These are phyloP conservation scores for Diaporthe ilicicola DNA, from an alignment of 2,329 filamentous ascomycete species.

Conservation along the genomic window DNA sequence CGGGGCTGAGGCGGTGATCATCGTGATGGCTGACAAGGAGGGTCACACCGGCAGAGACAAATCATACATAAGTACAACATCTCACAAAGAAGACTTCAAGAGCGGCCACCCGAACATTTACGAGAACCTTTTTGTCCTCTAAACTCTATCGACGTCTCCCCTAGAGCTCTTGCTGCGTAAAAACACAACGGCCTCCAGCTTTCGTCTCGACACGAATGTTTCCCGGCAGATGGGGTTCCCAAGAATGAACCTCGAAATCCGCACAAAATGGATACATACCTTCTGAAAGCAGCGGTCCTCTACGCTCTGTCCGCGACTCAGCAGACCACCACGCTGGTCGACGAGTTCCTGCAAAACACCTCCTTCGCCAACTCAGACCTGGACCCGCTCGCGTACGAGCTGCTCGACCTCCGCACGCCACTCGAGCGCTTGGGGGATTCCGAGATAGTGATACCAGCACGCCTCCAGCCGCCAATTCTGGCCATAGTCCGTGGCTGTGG, in stretches of 20 bases:
- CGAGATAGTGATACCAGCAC: slow-evolving; percentile 25
- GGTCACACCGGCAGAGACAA: slow-evolving; percentile 16
- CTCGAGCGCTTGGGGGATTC: slow-evolving; percentile 29
- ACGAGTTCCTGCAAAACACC: slow-evolving; percentile 22
- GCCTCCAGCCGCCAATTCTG: slow-evolving; percentile 21
- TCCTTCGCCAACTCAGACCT: slow-evolving; percentile 10
- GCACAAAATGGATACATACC: slow-evolving; percentile 22
- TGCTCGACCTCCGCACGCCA: slow-evolving; percentile 25
- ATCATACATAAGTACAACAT: slow-evolving; percentile 20
- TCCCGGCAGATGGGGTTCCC: not conserved
- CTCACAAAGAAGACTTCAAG: not conserved
- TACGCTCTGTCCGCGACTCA: slow-evolving; percentile 24
- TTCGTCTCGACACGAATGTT: not conserved
- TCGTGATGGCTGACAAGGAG: slow-evolving; percentile 21
- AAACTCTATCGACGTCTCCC: not conserved
- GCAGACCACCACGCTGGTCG: slow-evolving; percentile 22
- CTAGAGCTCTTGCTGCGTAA: not conserved
- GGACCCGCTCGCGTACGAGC: slow-evolving; percentile 29
- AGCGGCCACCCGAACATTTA: not conserved
- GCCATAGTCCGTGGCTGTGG: slow-evolving; percentile 27
- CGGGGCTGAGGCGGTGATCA: slow-evolving; percentile 17
- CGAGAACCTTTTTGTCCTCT: not conserved
- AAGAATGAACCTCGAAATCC: not conserved
- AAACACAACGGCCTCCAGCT: not conserved
- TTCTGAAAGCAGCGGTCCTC: slow-evolving; percentile 26